These are phyloP conservation scores for Zasmidium cellare DNA, from an alignment of 2,329 filamentous ascomycete species.

Conservation along the genomic window DNA sequence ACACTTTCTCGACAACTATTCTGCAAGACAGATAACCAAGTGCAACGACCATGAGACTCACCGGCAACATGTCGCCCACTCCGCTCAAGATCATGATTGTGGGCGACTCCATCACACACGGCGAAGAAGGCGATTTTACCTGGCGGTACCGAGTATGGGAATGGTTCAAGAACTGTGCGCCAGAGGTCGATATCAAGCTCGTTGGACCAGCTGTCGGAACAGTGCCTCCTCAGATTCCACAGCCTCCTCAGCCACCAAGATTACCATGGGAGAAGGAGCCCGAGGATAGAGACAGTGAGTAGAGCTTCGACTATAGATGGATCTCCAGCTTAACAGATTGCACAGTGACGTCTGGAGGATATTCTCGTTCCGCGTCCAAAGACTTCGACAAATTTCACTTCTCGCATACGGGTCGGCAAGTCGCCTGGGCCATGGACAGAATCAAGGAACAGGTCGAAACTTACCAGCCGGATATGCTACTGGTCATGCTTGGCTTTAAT, in stretches of 20 bases:
- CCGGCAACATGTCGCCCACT: neutral
- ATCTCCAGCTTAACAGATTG: neutral
- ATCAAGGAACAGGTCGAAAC: constrained; percentile 31
- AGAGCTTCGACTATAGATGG: neutral
- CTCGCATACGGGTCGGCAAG: constrained; percentile 33
- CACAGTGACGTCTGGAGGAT: constrained; percentile 28
- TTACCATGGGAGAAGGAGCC: constrained; percentile 11
- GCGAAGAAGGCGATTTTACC: constrained; percentile 42
- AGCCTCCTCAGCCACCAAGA: constrained; percentile 16
- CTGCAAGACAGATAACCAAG: neutral
- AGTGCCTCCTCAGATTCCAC: constrained; percentile 38
- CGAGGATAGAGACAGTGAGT: constrained; percentile 7
- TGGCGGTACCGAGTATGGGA: constrained; percentile 47
- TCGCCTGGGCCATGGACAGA: constrained; percentile 31
- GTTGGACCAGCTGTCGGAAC: constrained; percentile 31
- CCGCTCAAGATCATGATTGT: constrained; percentile 22
- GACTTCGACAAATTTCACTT: constrained; percentile 27
- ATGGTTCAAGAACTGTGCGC: constrained; percentile 35
- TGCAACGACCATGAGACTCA: neutral
- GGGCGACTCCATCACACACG: constrained; percentile 28
- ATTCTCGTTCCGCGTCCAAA: constrained; percentile 30
- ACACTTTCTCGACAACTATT: no score
- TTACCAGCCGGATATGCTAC: constrained; percentile 35
- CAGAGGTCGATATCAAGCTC: constrained; percentile 33
- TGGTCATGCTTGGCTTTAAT: constrained; percentile 28